Evolutionary conservation across 495 filamentous ascomycete genomes (phyloP).

Genomic region (Hypoxylon cercidicola): DNA sequence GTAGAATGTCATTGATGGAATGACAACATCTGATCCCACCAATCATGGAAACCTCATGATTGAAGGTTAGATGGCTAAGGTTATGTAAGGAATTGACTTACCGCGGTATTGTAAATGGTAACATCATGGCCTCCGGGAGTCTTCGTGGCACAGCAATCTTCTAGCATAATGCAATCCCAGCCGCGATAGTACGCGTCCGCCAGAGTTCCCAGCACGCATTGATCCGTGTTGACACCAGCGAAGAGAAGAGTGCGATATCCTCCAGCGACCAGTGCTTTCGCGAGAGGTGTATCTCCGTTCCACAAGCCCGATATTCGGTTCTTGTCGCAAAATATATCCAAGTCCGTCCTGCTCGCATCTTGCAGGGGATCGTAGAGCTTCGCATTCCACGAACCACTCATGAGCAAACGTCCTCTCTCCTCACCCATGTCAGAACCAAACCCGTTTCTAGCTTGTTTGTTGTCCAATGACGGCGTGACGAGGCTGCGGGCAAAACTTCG

Average conservation of each 20-base stretch:
- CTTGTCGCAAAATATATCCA: constrained; percentile 66
- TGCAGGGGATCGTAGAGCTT: constrained; percentile 60
- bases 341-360: constrained; percentile 30
- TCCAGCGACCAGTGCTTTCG: constrained; percentile 37
- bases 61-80: not conserved
- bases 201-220: constrained; percentile 66
- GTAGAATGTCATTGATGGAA: not conserved
- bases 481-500: constrained; percentile 59
- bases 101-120: constrained; percentile 45
- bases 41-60: not conserved
- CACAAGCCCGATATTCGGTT: constrained; percentile 68
- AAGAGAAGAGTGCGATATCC: constrained; percentile 64
- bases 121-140: constrained; percentile 49
- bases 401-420: constrained; percentile 59
- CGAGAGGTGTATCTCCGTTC: constrained; percentile 50
- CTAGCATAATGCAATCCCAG: constrained; percentile 65
- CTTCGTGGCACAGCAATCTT: constrained; percentile 64
- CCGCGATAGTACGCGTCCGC: constrained; percentile 64
- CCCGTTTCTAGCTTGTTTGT: constrained; percentile 46
- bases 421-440: constrained; percentile 59
- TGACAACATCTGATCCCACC: not conserved
- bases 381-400: constrained; percentile 65
- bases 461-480: constrained; percentile 23
- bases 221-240: constrained; percentile 68
- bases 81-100: constrained; percentile 33